Base-by-base conservation (phyloP, 345 rosid genomes). In the Euphorbia peplus region DNA sequence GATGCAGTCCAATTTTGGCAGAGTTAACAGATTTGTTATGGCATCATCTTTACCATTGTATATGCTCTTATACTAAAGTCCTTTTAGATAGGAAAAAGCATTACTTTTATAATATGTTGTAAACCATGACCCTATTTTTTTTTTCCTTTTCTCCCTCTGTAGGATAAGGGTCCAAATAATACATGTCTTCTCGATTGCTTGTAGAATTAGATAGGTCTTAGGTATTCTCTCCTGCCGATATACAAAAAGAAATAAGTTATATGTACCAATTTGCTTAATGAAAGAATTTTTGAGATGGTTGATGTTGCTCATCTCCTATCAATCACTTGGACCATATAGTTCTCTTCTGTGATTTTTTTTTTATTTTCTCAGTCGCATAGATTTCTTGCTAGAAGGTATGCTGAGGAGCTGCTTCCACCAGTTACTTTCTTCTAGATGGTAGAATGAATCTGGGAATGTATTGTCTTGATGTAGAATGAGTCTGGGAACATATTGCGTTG, bases 1-100 rank as follows among this genome's bases (percentile, higher is more conserved):
- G 4, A 59, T 47, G 73, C 29, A 64, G 53, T 46, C 64, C 80
- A 84, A 69, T 84, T 84, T 84, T 84, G 88, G 44, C 65, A 66
- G 67, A 53, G 75, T 74, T 63, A 76, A 64, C 65, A 71, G 26
- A 37, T 65, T 61, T 63, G 21, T 67, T 48, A 53, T 59, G 30
- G 42, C 46, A 5, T 11, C 19, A 8, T 19, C n/a, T 42, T 29
- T 18, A 44, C 59, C 58, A 59, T 0, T 76, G 75, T 73, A 70
- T 60, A 80, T 77, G 58, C 67, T 67, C 59, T n/a, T 53, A 11
- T 67, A 24, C 52, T 18, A 68, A 29, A 72, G 62, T 15, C 71
- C n/a, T 64, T 60, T 4, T 60, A 60, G 53, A 19, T 57, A 72
- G 66, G 35, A 58, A 7, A 72, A 44, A 32, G 5, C 59, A 58